Base-by-base conservation (phyloP, 768 basidiomycete species). In the Tylopilus subfusipes region DNA sequence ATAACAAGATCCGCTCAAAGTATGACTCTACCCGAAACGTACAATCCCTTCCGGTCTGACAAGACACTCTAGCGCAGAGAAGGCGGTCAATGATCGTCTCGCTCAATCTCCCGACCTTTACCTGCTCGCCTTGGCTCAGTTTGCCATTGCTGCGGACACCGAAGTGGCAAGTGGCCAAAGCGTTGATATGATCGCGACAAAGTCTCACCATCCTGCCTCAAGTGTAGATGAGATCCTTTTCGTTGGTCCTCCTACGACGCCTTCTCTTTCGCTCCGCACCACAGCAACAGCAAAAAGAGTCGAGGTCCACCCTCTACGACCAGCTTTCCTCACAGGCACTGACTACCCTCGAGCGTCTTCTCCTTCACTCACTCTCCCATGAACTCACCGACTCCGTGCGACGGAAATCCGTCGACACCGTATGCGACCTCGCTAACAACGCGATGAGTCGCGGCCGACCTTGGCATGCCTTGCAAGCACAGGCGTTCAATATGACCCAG, bases 161-260 rank as follows among this genome's bases (percentile, higher is more conserved):
- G 88, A 90, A 68, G 85, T 90, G 72, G 89, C 89, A 61, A 68
- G 86, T 78, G 46, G 12, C 42, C 49, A 42, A 27, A 22, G 3
- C 21, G 24, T 33, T 53, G 29, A 49, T 46, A 22, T 55, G 42
- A 50, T 59, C 38, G 13, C 14, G 34, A 29, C 27, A 36, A 27
- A 40, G 36, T 5, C 57, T 60, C 54, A 63, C 57, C 22, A 6
- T 52, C 30, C 22, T 38, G 24, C 50, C 50, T 55, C 50, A 43
- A 62, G 54, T 55, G 29, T 56, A 90, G 88, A 92, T 92, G 90
- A 84, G 89, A 27, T 88, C 87, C 0, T 91, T 92, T 70, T 89
- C 90, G 2, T 76, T 91, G 27, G 89, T 93, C 11, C 81, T 92
- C 29, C 79, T 91, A 27, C 83, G 90, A 10, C 82, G 90, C 6